These are phyloP conservation scores for Phytophthora palmivora DNA, from an alignment of 352 stramenopile genomes.

Conservation along the genomic window DNA sequence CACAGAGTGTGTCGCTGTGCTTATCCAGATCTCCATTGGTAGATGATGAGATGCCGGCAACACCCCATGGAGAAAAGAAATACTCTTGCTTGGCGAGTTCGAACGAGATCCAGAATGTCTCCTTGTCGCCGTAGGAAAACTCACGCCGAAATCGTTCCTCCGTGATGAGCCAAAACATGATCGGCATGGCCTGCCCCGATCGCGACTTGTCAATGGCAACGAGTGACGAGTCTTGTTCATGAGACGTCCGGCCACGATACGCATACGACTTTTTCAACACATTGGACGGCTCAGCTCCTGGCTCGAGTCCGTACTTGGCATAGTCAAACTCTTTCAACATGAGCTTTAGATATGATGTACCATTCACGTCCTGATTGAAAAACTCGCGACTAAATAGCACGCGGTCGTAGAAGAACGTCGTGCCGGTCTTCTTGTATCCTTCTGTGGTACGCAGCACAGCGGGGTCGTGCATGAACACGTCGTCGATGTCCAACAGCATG, in stretches of 20 bases:
- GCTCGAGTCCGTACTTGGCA: conserved; percentile 36
- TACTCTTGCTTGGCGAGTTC: conserved; percentile 55
- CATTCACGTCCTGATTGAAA: conserved; percentile 45
- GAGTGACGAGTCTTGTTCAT: conserved; percentile 75
- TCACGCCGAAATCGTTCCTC: conserved; percentile 50
- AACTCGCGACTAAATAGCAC: conserved; percentile 52
- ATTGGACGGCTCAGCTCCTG: conserved; percentile 16
- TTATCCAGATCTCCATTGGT: conserved; percentile 51
- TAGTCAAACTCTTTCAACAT: conserved; percentile 61
- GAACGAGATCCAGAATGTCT: conserved; percentile 71
- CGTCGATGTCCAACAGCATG: conserved; percentile 50
- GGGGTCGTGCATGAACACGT: conserved; percentile 47
- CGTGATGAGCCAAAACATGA: conserved; percentile 68
- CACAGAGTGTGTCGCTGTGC: conserved; percentile 62
- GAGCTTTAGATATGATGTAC: conserved; percentile 39
- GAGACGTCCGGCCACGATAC: conserved; percentile 42
- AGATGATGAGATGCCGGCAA: conserved; percentile 50
- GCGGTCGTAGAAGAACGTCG: conserved; percentile 72
- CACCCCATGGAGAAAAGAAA: conserved; percentile 63
- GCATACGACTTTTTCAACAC: conserved; percentile 45
- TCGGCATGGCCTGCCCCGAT: conserved; percentile 42
- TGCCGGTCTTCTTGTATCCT: conserved; percentile 52
- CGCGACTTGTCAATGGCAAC: conserved; percentile 64
- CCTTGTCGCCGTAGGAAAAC: conserved; percentile 73
- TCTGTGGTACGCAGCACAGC: conserved; percentile 27